phyloP scores from a whole-genome alignment of 2,329 filamentous ascomycete genomes.

The Alternaria solani region DNA sequence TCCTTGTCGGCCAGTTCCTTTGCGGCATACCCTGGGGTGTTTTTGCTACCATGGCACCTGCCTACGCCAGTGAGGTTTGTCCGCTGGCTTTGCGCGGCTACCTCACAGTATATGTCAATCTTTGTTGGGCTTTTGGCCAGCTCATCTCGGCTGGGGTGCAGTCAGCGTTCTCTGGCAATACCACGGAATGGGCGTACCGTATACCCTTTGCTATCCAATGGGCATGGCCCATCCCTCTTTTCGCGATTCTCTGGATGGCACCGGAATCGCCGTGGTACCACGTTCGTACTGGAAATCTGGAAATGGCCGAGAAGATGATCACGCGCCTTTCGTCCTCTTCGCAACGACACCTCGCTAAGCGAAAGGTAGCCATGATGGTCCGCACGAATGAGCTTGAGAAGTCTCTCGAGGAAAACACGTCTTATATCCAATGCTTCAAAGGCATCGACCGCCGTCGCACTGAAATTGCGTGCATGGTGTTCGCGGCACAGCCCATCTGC shows the following conservation, averaged over 20 bases:
- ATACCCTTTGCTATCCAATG: conserved; percentile 73
- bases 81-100: conserved; percentile 69
- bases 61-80: conserved; percentile 66
- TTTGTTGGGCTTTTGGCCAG: conserved; percentile 60
- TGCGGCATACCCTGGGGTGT: conserved; percentile 52
- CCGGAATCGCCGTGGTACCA: conserved; percentile 70
- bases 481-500: conserved; percentile 51
- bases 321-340: conserved; percentile 51
- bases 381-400: conserved; percentile 82
- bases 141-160: conserved; percentile 74
- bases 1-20: conserved; percentile 31
- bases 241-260: conserved; percentile 13
- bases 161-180: conserved; percentile 66
- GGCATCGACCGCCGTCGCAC: conserved; percentile 72
- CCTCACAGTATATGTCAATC: conserved; percentile 61
- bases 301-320: conserved; percentile 65
- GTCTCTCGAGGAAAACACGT: conserved; percentile 68
- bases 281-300: conserved; percentile 66
- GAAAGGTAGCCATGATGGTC: conserved; percentile 79
- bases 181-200: conserved; percentile 69
- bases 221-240: conserved; percentile 66
- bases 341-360: conserved; percentile 4
- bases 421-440: conserved; percentile 82
- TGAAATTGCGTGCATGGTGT: conserved; percentile 67
- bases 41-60: conserved; percentile 51